phyloP scores from a whole-genome alignment of 192 early-diverging fungal species.

The Coemansia sp. region DNA sequence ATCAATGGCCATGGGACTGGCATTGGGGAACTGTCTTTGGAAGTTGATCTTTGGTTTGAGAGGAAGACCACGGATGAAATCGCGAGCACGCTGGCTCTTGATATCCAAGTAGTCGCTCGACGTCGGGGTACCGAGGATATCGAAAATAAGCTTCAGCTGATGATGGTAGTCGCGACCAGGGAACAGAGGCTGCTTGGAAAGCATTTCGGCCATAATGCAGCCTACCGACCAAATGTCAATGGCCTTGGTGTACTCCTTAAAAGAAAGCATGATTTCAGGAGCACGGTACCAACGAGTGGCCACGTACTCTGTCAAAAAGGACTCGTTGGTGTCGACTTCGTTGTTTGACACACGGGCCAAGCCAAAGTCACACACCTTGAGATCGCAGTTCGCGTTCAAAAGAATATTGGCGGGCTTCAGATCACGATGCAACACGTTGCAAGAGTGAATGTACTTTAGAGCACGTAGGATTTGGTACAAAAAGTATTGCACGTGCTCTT shows the following conservation, averaged over 20 bases:
- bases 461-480: constrained; percentile 85
- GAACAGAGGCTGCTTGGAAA: constrained; percentile 76
- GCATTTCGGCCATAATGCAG: constrained; percentile 83
- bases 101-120: constrained; percentile 80
- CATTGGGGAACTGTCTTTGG: constrained; percentile 77
- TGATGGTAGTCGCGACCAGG: constrained; percentile 90
- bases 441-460: constrained; percentile 91
- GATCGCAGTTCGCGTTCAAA: constrained; percentile 97
- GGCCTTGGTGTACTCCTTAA: constrained; percentile 98
- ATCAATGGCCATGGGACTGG: constrained; percentile 83
- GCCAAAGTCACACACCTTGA: constrained; percentile 99
- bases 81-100: constrained; percentile 78
- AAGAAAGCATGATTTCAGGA: constrained; percentile 95
- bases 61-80: constrained; percentile 86
- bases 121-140: constrained; percentile 95
- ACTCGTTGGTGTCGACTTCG: constrained; percentile 72
- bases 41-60: constrained; percentile 83
- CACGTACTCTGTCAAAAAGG: constrained; percentile 96
- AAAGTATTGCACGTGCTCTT: constrained; percentile 89
- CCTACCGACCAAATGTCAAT: constrained; percentile 93
- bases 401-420: constrained; percentile 95
- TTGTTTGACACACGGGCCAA: constrained; percentile 88
- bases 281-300: constrained; percentile 94
- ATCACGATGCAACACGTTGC: constrained; percentile 92
- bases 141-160: constrained; percentile 93